These are phyloP conservation scores for Nothomitra cinnamomea DNA, from an alignment of 2,329 filamentous ascomycete species.

Conservation along the genomic window DNA sequence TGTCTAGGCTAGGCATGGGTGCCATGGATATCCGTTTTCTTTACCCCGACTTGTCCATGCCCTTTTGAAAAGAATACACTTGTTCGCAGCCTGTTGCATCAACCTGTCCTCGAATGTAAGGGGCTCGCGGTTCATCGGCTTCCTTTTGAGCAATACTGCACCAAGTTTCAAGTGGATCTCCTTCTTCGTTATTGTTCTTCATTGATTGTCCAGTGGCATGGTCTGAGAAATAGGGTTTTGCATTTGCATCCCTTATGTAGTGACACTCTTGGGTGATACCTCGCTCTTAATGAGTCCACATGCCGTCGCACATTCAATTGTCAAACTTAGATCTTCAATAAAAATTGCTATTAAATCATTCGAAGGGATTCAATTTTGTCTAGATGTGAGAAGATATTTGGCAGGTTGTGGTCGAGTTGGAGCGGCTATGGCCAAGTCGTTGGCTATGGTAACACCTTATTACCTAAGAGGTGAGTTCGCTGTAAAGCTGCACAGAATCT, in stretches of 20 bases:
- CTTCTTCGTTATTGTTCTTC: slow-evolving; percentile 1
- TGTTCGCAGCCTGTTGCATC: neutral
- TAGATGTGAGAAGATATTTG: too few species aligned
- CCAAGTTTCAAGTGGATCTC: slow-evolving; percentile 2
- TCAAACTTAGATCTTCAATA: slow-evolving; percentile 2
- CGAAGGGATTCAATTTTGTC: too few species aligned
- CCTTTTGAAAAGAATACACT: slow-evolving; percentile 3
- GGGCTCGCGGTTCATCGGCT: neutral
- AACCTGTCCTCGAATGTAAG: slow-evolving; percentile 1
- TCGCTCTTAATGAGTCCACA: slow-evolving; percentile 1
- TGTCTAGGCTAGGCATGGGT: slow-evolving; percentile 2
- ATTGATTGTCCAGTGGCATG: neutral
- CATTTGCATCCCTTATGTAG: neutral
- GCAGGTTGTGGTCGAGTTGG: too few species aligned
- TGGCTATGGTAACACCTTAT: too few species aligned
- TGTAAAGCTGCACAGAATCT: too few species aligned
- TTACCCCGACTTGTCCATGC: neutral
- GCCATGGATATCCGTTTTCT: neutral
- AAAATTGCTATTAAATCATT: slow-evolving; percentile 2
- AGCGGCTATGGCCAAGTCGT: too few species aligned
- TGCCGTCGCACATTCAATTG: neutral
- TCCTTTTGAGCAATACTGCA: neutral
- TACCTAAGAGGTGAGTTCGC: too few species aligned
- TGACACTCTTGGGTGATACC: neutral
- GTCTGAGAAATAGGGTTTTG: neutral